Evolutionary conservation across 495 filamentous ascomycete genomes (phyloP).

Genomic region (Penicillium cosmopolitanum): DNA sequence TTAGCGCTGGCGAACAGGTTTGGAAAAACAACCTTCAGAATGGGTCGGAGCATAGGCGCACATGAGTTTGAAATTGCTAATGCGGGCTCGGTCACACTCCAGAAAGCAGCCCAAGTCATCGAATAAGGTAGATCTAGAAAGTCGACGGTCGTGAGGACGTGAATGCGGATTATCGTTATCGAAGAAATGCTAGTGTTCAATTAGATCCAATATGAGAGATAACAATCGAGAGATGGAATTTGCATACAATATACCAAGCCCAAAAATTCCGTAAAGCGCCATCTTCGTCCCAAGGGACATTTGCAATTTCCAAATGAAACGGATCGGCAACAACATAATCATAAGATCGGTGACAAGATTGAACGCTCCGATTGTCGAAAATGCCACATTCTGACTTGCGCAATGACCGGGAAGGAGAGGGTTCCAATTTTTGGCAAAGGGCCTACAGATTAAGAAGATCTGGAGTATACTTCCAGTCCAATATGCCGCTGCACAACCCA

Average conservation of each 20-base stretch:
- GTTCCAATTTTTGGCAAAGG: conserved; percentile 32
- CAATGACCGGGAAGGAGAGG: conserved; percentile 18
- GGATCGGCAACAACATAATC: conserved; percentile 45
- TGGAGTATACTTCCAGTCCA: conserved; percentile 26
- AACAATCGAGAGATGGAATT: no score
- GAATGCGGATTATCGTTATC: conserved; percentile 30
- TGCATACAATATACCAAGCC: conserved; percentile 25
- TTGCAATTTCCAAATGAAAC: conserved; percentile 43
- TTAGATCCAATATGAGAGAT: background rate
- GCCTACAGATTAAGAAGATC: conserved; percentile 38
- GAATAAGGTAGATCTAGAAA: conserved; percentile 26
- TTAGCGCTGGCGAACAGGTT: conserved; percentile 20
- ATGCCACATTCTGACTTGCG: conserved; percentile 27
- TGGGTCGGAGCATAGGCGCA: conserved; percentile 31
- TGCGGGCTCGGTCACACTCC: conserved; percentile 28
- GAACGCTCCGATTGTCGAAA: conserved; percentile 31
- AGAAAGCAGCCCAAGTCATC: conserved; percentile 34
- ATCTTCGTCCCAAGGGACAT: conserved; percentile 26
- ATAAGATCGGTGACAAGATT: conserved; percentile 47
- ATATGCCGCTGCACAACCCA: conserved; percentile 35
- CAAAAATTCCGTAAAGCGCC: conserved; percentile 24
- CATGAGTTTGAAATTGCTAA: conserved; percentile 27
- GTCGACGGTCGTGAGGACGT: conserved; percentile 25
- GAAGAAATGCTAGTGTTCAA: conserved; percentile 22
- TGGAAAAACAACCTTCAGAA: conserved; percentile 22